Conservation (phyloP, 352 stramenopile species). For the Achlya hypogyna region DNA sequence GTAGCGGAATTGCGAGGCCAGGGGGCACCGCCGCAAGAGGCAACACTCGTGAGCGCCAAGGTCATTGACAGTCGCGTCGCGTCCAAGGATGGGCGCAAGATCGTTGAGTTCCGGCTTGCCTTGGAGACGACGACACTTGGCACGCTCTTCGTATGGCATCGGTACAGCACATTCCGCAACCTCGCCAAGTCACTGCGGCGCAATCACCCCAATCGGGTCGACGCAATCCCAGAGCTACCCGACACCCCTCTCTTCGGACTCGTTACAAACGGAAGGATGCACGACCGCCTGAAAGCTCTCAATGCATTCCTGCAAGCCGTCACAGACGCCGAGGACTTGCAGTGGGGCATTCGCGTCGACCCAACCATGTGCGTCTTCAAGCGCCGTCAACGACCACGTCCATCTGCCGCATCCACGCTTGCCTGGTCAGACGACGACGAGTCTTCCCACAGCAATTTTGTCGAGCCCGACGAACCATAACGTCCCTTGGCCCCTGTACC, state of each 20-base stretch:
- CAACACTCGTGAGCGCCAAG: constrained; percentile 70
- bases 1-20: no score
- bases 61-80: constrained; percentile 84
- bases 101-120: constrained; percentile 82
- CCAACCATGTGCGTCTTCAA: constrained; percentile 70
- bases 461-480: no score
- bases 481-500: no score
- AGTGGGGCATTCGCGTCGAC: constrained; percentile 68
- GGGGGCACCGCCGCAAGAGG: no score
- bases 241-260: constrained; percentile 68
- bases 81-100: constrained; percentile 76
- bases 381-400: constrained; percentile 25
- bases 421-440: no score
- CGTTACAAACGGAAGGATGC: constrained; percentile 68
- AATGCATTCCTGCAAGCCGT: constrained; percentile 69
- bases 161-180: constrained; percentile 84
- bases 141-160: constrained; percentile 80
- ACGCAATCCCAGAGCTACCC: constrained; percentile 61
- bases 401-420: background rate
- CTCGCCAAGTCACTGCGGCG: constrained; percentile 53
- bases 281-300: constrained; percentile 57
- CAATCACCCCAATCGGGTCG: constrained; percentile 68
- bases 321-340: constrained; percentile 60
- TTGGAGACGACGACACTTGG: constrained; percentile 82
- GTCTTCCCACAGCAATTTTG: background rate